Conservation (phyloP, 1,139 yeast species). For the Kodamaea derodonti region DNA sequence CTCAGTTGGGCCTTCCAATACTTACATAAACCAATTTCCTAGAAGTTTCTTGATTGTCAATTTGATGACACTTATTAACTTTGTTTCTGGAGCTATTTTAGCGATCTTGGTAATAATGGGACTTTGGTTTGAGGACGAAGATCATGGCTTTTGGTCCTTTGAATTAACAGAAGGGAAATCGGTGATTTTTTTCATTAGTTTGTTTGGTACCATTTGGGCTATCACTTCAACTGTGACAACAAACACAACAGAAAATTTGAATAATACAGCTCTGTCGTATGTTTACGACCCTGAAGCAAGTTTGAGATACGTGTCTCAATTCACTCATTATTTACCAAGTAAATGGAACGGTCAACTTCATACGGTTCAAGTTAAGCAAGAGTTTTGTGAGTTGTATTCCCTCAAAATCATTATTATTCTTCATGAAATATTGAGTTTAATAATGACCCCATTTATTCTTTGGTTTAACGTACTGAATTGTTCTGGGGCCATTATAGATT, state of each 20-base stretch:
- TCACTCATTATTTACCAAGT: constrained; percentile 84
- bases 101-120: constrained; percentile 84
- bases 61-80: constrained; percentile 61
- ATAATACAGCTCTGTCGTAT: constrained; percentile 23
- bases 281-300: constrained; percentile 90
- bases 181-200: constrained; percentile 79
- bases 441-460: constrained; percentile 81
- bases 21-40: constrained; percentile 89
- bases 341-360: constrained; percentile 85
- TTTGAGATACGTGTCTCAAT: constrained; percentile 70
- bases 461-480: constrained; percentile 78
- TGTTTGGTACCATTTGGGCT: constrained; percentile 83
- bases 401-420: constrained; percentile 67
- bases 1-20: constrained; percentile 75
- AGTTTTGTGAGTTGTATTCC: constrained; percentile 76
- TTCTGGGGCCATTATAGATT: constrained; percentile 77
- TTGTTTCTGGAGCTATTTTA: constrained; percentile 83
- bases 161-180: constrained; percentile 81
- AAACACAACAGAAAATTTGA: constrained; percentile 13
- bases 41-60: constrained; percentile 59
- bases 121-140: constrained; percentile 79
- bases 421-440: constrained; percentile 74
- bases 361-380: constrained; percentile 75
- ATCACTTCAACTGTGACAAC: constrained; percentile 20
- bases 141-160: constrained; percentile 72